phyloP scores from a whole-genome alignment of 768 basidiomycete species.

The Naematelia encephala region DNA sequence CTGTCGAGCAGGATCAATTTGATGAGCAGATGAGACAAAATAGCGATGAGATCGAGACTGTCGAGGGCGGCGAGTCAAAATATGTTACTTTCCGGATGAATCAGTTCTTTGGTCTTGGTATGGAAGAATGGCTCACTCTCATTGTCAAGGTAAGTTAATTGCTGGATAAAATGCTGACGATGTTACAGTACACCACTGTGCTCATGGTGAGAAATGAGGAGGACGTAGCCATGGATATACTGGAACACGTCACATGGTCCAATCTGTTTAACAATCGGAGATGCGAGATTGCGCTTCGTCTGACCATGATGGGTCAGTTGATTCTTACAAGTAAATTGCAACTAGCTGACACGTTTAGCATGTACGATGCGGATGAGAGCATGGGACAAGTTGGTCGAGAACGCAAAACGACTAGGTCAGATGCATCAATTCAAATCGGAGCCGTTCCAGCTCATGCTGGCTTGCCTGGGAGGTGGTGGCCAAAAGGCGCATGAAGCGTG shows the following conservation, averaged over 20 bases:
- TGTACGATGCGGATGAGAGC: constrained; percentile 65
- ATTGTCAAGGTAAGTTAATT: constrained; percentile 69
- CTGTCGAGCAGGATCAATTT: not conserved
- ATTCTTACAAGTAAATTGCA: not conserved
- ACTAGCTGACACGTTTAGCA: constrained; percentile 55
- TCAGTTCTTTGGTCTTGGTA: constrained; percentile 73
- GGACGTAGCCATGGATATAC: constrained; percentile 43
- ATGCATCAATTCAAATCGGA: constrained; percentile 83
- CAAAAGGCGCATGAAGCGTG: constrained; percentile 69
- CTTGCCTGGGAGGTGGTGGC: constrained; percentile 66
- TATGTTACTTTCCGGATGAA: constrained; percentile 57
- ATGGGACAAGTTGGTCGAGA: constrained; percentile 64
- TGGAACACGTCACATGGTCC: constrained; percentile 45
- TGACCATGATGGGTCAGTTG: constrained; percentile 70
- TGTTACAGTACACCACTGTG: constrained; percentile 45
- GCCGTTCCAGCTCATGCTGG: constrained; percentile 70
- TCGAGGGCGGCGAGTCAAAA: constrained; percentile 12
- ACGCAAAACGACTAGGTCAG: constrained; percentile 70
- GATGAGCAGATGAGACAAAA: not conserved
- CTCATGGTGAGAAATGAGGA: constrained; percentile 48
- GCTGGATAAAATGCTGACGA: constrained; percentile 1
- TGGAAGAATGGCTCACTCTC: constrained; percentile 78
- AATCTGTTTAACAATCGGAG: constrained; percentile 58
- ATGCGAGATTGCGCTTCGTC: constrained; percentile 66
- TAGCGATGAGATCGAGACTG: constrained; percentile 27